Evolutionary conservation across 2,329 filamentous ascomycete genomes (phyloP).

Genomic region (Rhexocercosporidium sp.): DNA sequence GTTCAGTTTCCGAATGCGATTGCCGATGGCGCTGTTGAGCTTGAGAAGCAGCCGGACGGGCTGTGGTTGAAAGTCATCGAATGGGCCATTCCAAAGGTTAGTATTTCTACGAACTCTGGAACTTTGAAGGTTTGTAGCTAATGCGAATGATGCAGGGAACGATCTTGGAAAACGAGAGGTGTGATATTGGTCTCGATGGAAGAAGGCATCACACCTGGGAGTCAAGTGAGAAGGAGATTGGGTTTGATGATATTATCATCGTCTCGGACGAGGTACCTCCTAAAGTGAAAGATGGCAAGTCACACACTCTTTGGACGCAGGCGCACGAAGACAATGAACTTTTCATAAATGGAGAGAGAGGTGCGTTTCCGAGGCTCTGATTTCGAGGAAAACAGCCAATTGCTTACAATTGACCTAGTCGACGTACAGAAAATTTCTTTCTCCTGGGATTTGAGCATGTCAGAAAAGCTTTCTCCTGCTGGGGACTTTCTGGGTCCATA

Average conservation of each 20-base stretch:
- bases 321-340: slow-evolving; percentile 21
- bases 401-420: slow-evolving; percentile 12
- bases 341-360: background rate
- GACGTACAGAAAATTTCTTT: slow-evolving; percentile 18
- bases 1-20: slow-evolving; percentile 6
- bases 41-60: background rate
- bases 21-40: slow-evolving; percentile 12
- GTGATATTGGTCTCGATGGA: slow-evolving; percentile 12
- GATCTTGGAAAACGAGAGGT: slow-evolving; percentile 11
- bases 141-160: background rate
- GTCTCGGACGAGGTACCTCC: slow-evolving; percentile 22
- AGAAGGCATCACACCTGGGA: slow-evolving; percentile 15
- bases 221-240: background rate
- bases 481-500: slow-evolving; percentile 17
- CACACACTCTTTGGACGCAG: slow-evolving; percentile 23
- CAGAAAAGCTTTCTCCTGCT: slow-evolving; percentile 13
- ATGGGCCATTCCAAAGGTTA: slow-evolving; percentile 25
- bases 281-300: background rate
- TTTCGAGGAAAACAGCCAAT: background rate
- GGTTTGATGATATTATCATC: slow-evolving; percentile 24
- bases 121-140: background rate
- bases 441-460: slow-evolving; percentile 23
- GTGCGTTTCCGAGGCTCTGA: slow-evolving; percentile 1
- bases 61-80: slow-evolving; percentile 18
- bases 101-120: background rate